These are phyloP conservation scores for Bacterosira constricta DNA, from an alignment of 108 stramenopile species.

Conservation along the genomic window DNA sequence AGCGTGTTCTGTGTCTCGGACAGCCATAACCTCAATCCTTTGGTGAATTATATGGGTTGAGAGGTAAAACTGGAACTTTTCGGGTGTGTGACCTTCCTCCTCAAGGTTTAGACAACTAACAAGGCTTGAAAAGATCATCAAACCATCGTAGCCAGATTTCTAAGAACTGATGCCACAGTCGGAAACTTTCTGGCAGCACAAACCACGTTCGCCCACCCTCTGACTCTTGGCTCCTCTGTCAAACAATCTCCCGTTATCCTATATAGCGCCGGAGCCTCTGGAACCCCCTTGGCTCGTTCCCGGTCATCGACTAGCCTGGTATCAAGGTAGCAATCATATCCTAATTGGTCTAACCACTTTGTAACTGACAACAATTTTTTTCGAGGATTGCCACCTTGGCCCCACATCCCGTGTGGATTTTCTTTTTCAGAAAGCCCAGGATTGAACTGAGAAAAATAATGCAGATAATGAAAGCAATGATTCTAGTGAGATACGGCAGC, in stretches of 20 bases:
- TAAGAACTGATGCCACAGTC: constrained; percentile 16
- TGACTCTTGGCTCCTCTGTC: constrained; percentile 26
- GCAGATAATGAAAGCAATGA: no score
- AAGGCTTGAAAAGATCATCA: not conserved
- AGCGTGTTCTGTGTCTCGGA: no score
- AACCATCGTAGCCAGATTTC: constrained; percentile 2
- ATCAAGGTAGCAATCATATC: constrained; percentile 45
- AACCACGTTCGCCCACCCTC: constrained; percentile 51
- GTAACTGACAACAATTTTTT: constrained; percentile 22
- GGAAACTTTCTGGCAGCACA: constrained; percentile 40
- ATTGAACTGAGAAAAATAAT: no score
- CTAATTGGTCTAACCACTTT: constrained; percentile 11
- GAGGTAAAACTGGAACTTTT: no score
- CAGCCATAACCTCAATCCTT: no score
- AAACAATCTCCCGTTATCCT: constrained; percentile 45
- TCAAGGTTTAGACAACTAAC: not conserved
- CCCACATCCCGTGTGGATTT: constrained; percentile 47
- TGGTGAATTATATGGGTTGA: no score
- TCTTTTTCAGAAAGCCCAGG: constrained; percentile 32
- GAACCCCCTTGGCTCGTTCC: not conserved
- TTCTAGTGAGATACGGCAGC: no score
- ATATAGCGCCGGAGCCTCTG: constrained; percentile 34
- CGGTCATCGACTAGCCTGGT: not conserved
- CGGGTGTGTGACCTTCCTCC: no score
- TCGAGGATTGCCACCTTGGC: constrained; percentile 20